Base-by-base conservation (phyloP, 768 basidiomycete species). In the Hebeloma cylindrosporum region DNA sequence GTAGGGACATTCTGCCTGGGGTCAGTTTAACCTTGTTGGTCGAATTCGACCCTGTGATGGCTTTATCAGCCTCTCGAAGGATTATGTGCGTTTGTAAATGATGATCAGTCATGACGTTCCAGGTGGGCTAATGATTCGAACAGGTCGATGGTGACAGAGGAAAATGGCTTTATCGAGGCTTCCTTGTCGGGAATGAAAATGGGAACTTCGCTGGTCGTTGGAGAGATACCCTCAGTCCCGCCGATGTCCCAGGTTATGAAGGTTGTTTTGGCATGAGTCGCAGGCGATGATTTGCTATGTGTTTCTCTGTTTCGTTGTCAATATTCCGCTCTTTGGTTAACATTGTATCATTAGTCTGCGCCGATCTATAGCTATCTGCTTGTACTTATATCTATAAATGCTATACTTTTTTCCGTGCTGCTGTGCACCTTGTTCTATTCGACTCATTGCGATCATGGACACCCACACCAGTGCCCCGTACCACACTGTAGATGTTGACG, bases 1-100 rank as follows among this genome's bases (percentile, higher is more conserved):
- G 14, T 46, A 91, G 88, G 90, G 91, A 4, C 92, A 93, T 65
- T 93, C 91, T 6, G 82, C 89, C 10, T 94, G 91, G 91, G 91
- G 92, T 17, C 83, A 88, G 52, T 94, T 93, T 65, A 82, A 74
- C 46, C 63, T 94, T 18, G 67, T 83, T 3, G 91, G 92, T 27
- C 78, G 91, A 13, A 76, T 94, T n/a, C 71, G 92, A 44, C 78
- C 83, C 11, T 80, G 77, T 56, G 91, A 93, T 60, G 91, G 91
- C 6, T 79, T 90, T 52, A 73, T 93, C 39, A 87, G 79, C 50
- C 60, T 93, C 7, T 79, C 77, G n/a, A 93, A 93, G 60, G 83
- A 89, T 77, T 93, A 93, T 60, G 89, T 90, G 61, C 35, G 76
- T n/a, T n/a, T n/a, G n/a, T n/a, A n/a, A n/a, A n/a, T n/a, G n/a